Evolutionary conservation across 148 eudicot species (phyloP).

Genomic region (Silene latifolia): DNA sequence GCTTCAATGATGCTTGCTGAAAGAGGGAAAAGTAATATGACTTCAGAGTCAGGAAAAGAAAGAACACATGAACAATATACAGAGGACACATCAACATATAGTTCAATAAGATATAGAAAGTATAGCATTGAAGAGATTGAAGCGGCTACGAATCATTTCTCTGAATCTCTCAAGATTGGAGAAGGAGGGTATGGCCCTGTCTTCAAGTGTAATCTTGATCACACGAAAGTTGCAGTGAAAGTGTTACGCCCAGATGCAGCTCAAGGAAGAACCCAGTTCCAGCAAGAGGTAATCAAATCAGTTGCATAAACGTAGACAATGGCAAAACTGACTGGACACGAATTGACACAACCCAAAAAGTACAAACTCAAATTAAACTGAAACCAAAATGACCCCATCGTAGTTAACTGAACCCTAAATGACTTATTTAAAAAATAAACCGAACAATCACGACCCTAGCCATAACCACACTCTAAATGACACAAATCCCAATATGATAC

Average conservation of each 20-base stretch:
- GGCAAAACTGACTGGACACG: not conserved
- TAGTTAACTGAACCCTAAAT: not conserved
- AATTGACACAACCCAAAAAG: too few relatives aligned
- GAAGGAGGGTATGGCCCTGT: conserved; percentile 70
- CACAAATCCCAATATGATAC: not conserved
- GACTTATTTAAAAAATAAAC: too few relatives aligned
- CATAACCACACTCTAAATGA: too few relatives aligned
- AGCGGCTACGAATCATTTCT: conserved; percentile 42
- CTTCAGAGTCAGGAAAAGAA: conserved; percentile 30
- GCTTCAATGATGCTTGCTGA: conserved; percentile 31
- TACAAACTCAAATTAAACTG: too few relatives aligned
- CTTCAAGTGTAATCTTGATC: conserved; percentile 53
- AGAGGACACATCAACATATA: conserved; percentile 16
- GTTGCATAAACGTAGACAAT: not conserved
- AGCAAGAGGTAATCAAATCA: conserved; percentile 37
- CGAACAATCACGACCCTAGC: too few relatives aligned
- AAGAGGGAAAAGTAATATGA: conserved; percentile 30
- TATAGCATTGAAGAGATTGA: conserved; percentile 55
- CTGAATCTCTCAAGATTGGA: conserved; percentile 42
- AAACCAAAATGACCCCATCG: too few relatives aligned
- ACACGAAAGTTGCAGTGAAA: conserved; percentile 56
- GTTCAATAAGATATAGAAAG: conserved; percentile 39
- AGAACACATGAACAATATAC: conserved; percentile 13
- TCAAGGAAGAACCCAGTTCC: conserved; percentile 54
- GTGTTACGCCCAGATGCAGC: conserved; percentile 63